Percentiles rank a stretch among this genome's conserved stretches.
These are phyloP conservation scores for Arthrobotrys sphaeroides DNA, from an alignment of 2,329 filamentous ascomycete species.

Conservation along the genomic window DNA sequence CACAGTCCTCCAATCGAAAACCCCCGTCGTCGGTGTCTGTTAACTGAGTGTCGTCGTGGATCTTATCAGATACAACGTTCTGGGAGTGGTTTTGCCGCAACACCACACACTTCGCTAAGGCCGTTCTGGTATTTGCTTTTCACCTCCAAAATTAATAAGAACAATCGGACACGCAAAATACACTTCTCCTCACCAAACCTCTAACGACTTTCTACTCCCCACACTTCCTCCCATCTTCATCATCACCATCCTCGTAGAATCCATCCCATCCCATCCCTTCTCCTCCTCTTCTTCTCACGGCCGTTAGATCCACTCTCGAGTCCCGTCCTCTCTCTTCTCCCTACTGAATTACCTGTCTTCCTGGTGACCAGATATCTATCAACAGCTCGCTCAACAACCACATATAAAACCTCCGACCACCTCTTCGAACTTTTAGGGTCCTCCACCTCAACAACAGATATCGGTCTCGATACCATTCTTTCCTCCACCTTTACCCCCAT, in stretches of 20 bases:
- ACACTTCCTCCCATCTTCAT: slow-evolving; percentile 14
- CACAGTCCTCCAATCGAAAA: no score
- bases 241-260: slow-evolving; percentile 9
- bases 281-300: background rate
- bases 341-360: slow-evolving; percentile 30
- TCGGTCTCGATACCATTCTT: slow-evolving; percentile 28
- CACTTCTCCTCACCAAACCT: slow-evolving; percentile 31
- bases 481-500: slow-evolving; percentile 14
- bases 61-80: background rate
- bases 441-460: background rate
- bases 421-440: background rate
- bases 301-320: slow-evolving; percentile 11
- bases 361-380: slow-evolving; percentile 15
- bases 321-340: slow-evolving; percentile 25
- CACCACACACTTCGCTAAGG: slow-evolving; percentile 30
- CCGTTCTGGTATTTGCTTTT: slow-evolving; percentile 33
- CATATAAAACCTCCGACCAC: slow-evolving; percentile 40
- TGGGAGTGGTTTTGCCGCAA: slow-evolving; percentile 26
- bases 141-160: slow-evolving; percentile 43
- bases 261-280: slow-evolving; percentile 19
- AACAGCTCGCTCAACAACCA: slow-evolving; percentile 34
- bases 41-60: background rate
- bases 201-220: slow-evolving; percentile 8
- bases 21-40: no score
- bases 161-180: slow-evolving; percentile 43